Evolutionary conservation across 1,284 basidiomycete genomes (phyloP), one percentile per base, ranked within the genome.

Genomic region (Ustilago cynodontis): DNA sequence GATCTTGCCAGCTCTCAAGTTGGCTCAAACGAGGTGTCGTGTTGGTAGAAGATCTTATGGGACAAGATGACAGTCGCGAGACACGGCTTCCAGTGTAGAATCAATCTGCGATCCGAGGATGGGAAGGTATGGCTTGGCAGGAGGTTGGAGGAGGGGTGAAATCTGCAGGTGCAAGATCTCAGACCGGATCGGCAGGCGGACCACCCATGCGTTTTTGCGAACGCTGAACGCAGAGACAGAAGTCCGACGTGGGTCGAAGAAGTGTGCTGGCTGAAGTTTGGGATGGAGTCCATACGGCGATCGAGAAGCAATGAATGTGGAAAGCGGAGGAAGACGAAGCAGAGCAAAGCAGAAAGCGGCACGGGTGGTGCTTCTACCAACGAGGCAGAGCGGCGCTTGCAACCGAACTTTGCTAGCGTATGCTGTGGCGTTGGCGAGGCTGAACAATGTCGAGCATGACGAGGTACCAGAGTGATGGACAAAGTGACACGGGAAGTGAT

Each of bases 341-440:
- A n/a, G n/a, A n/a, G n/a, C n/a, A 45, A 45, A 45, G 43, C 43
- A 45, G 43, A 20, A n/a, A 20, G 43, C 24, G 26, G 47, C n/a
- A 28, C 11, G 47, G 18, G 47, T 10, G 47, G 47, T 49, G 47
- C 24, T 49, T 49, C 47, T 52, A 9, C 24, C 47, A 49, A 53
- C 26, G 43, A 31, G 33, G 53, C 33, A 47, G 61, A 53, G 28
- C 24, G 53, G 35, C 45, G 18, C 53, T 63, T 51, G 61, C 61
- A 63, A 53, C 31, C 53, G 26, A 63, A 31, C 37, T 43, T 43
- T 20, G 41, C 20, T 55, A 56, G 35, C 45, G 33, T 55, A 26
- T 24, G 18, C 16, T 24, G 20, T 50, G 28, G 45, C 28, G 57
- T n/a, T 52, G 24, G 47, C 47, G 6, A 49, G 13, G 22, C 20